Conservation (phyloP, 805 yeast species). For the Sugiyamaella floridensis region DNA sequence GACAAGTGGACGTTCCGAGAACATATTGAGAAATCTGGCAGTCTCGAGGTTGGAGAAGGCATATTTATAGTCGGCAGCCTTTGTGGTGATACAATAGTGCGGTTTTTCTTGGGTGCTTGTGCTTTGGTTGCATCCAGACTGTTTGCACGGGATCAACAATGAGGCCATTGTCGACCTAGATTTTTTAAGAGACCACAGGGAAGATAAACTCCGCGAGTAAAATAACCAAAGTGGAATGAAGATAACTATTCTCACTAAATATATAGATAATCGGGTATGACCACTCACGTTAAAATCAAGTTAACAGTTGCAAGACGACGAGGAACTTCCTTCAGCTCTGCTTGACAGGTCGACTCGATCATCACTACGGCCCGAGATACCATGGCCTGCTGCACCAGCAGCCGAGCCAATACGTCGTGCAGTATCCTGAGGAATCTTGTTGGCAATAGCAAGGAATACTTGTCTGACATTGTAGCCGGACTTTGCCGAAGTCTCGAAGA, state of each 20-base stretch:
- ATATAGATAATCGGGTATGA: not conserved
- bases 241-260: not conserved
- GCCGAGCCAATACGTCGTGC: conserved; percentile 11
- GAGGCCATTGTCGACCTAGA: no score
- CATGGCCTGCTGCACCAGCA: conserved; percentile 3
- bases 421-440: conserved; percentile 61
- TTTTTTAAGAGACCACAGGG: no score
- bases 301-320: conserved; percentile 15
- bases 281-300: not conserved
- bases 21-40: conserved; percentile 7
- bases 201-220: no score
- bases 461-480: conserved; percentile 83
- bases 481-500: conserved; percentile 83
- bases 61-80: conserved; percentile 28
- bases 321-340: not conserved
- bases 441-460: conserved; percentile 84
- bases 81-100: conserved; percentile 28
- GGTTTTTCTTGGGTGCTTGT: conserved; percentile 27
- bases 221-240: not conserved
- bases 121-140: conserved; percentile 18
- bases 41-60: conserved; percentile 5
- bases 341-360: conserved; percentile 15
- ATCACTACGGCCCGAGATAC: conserved; percentile 13
- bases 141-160: not conserved
- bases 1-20: conserved; percentile 10